These are phyloP conservation scores for Penicillium mononematosum DNA, from an alignment of 495 filamentous ascomycete species.

Conservation along the genomic window DNA sequence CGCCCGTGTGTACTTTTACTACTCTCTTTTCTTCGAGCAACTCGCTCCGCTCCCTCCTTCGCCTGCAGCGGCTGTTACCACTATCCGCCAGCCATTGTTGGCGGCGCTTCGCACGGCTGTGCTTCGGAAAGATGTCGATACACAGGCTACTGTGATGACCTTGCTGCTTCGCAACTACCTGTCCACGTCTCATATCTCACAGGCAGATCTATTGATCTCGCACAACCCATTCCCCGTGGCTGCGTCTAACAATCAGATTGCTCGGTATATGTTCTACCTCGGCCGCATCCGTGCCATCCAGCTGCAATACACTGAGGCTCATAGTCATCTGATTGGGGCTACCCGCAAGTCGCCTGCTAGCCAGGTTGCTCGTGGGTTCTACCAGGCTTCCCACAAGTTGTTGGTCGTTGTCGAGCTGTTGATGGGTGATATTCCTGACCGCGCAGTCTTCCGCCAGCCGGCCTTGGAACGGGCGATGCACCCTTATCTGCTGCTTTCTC, in stretches of 20 bases:
- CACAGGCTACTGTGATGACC: conserved; percentile 91
- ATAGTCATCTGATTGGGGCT: conserved; percentile 85
- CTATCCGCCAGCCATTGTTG: conserved; percentile 81
- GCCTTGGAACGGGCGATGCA: conserved; percentile 80
- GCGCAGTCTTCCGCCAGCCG: conserved; percentile 85
- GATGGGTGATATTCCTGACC: conserved; percentile 98
- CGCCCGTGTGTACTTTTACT: conserved; percentile 97
- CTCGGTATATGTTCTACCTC: conserved; percentile 92
- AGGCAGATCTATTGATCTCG: conserved; percentile 91
- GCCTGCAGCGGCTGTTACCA: conserved; percentile 75
- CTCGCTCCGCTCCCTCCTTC: conserved; percentile 82
- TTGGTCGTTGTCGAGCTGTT: conserved; percentile 92
- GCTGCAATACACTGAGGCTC: conserved; percentile 93
- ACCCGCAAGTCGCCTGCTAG: conserved; percentile 93
- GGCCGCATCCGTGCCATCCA: conserved; percentile 96
- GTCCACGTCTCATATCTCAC: conserved; percentile 91
- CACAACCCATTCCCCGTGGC: conserved; percentile 92
- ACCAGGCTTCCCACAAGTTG: conserved; percentile 91
- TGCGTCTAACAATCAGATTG: conserved; percentile 96
- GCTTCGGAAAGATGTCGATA: conserved; percentile 92
- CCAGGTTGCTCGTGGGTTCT: conserved; percentile 84
- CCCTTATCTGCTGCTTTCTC: conserved; percentile 89
- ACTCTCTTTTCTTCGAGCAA: conserved; percentile 89
- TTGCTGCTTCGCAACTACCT: conserved; percentile 95
- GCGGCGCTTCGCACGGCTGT: conserved; percentile 89